phyloP scores from a whole-genome alignment of 768 basidiomycete genomes.

The Tulasnella sp. region DNA sequence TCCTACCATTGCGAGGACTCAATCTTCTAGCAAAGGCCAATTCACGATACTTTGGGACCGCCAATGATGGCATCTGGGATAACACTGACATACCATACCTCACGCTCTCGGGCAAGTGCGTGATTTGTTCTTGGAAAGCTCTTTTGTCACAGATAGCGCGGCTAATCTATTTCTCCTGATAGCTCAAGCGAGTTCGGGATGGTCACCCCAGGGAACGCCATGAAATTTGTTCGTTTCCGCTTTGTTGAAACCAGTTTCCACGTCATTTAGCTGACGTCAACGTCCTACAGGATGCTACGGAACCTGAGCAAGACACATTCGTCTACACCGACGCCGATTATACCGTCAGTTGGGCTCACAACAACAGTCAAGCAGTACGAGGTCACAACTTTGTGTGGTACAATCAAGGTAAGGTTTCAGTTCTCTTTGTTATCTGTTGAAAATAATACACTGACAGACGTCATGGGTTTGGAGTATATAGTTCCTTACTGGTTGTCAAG shows the following conservation, averaged over 20 bases:
- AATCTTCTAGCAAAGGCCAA: not conserved
- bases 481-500: constrained; percentile 12
- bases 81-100: too few relatives aligned
- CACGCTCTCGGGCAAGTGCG: not conserved
- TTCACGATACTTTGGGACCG: constrained; percentile 4
- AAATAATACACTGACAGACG: too few relatives aligned
- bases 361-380: constrained; percentile 7
- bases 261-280: not conserved
- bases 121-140: not conserved
- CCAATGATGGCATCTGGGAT: not conserved
- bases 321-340: constrained; percentile 7
- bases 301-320: constrained; percentile 3
- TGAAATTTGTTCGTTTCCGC: constrained; percentile 5
- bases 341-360: constrained; percentile 9
- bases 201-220: constrained; percentile 8
- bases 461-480: too few relatives aligned
- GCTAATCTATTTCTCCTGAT: too few relatives aligned
- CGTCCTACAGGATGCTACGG: not conserved
- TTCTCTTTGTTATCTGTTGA: too few relatives aligned
- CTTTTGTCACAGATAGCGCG: too few relatives aligned
- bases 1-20: not conserved
- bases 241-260: not conserved
- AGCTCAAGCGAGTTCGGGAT: constrained; percentile 15
- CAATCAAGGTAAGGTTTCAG: constrained; percentile 9
- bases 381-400: constrained; percentile 15